Percentiles rank a stretch among this genome's conserved stretches.
Conservation (phyloP, 805 yeast genomes). For the Jamesozyma lodderae region DNA sequence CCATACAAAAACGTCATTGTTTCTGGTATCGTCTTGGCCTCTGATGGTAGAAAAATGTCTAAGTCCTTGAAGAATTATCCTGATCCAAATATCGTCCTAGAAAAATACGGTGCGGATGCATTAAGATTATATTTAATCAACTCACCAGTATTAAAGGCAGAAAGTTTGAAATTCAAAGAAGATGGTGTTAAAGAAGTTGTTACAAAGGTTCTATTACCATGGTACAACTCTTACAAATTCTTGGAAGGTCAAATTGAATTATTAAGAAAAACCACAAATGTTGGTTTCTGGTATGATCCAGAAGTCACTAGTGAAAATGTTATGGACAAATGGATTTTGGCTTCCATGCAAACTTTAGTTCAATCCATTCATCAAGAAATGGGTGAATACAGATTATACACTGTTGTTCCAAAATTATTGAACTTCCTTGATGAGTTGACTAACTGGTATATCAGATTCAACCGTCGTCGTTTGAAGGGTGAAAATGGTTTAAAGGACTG, state of each 20-base stretch:
- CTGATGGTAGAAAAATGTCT: constrained; percentile 99
- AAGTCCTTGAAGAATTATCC: constrained; percentile 97
- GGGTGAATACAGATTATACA: constrained; percentile 81
- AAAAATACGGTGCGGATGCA: constrained; percentile 96
- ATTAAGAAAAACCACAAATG: constrained; percentile 62
- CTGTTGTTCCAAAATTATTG: constrained; percentile 90
- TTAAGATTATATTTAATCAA: constrained; percentile 90
- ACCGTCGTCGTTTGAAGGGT: constrained; percentile 97
- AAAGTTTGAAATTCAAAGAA: constrained; percentile 92
- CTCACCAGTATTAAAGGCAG: constrained; percentile 96
- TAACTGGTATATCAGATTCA: constrained; percentile 97
- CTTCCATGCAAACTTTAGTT: constrained; percentile 89
- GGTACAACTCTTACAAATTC: constrained; percentile 98
- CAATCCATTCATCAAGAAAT: constrained; percentile 82
- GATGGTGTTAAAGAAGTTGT: constrained; percentile 98
- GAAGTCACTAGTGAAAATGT: constrained; percentile 64
- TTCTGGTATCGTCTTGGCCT: constrained; percentile 91
- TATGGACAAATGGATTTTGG: constrained; percentile 96
- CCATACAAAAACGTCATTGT: constrained; percentile 95
- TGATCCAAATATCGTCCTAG: constrained; percentile 75
- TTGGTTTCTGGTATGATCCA: constrained; percentile 67
- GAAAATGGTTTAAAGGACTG: constrained; percentile 82
- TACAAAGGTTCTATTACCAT: constrained; percentile 89
- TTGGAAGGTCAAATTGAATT: constrained; percentile 89
- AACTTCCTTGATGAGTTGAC: constrained; percentile 88